Percentiles rank a stretch among this genome's conserved stretches.
Conservation (phyloP, 495 filamentous ascomycete species). For the Neurospora discreta region DNA sequence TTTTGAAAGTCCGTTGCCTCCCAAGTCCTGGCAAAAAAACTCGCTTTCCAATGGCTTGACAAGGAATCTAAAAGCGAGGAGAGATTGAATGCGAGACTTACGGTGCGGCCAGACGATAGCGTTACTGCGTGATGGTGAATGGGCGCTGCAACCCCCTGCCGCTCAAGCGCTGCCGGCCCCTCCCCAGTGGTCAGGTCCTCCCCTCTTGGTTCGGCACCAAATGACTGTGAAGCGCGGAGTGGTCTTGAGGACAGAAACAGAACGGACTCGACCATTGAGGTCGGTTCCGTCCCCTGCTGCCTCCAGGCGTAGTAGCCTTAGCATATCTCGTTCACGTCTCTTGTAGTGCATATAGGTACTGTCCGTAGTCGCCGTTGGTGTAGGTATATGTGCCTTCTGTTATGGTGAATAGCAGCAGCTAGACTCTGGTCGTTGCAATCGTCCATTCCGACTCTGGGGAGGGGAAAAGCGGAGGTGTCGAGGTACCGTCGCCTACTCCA, state of each 20-base stretch:
- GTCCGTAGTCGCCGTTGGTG: not conserved
- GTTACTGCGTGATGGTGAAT: not conserved
- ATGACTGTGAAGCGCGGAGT: not conserved
- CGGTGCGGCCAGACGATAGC: not conserved
- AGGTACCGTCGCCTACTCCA: not conserved
- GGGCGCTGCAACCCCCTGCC: constrained; percentile 12
- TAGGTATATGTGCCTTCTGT: constrained; percentile 21
- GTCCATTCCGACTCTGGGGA: constrained; percentile 5
- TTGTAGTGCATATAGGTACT: not conserved
- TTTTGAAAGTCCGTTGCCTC: not conserved
- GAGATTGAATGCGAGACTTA: not conserved
- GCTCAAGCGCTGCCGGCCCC: constrained; percentile 9
- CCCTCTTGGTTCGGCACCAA: not conserved
- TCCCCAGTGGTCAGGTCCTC: constrained; percentile 1
- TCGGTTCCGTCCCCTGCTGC: constrained; percentile 11
- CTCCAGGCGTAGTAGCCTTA: not conserved
- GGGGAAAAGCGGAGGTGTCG: constrained; percentile 2
- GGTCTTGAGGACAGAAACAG: not conserved
- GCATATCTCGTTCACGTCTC: not conserved
- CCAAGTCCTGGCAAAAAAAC: not conserved
- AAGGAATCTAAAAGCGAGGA: not conserved
- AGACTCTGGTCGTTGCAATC: not conserved
- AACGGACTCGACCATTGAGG: constrained; percentile 12
- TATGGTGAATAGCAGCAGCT: constrained; percentile 6
- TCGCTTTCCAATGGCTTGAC: not conserved